Base-by-base conservation (phyloP, 1,284 basidiomycete genomes). In the Stereum hirsutum region DNA sequence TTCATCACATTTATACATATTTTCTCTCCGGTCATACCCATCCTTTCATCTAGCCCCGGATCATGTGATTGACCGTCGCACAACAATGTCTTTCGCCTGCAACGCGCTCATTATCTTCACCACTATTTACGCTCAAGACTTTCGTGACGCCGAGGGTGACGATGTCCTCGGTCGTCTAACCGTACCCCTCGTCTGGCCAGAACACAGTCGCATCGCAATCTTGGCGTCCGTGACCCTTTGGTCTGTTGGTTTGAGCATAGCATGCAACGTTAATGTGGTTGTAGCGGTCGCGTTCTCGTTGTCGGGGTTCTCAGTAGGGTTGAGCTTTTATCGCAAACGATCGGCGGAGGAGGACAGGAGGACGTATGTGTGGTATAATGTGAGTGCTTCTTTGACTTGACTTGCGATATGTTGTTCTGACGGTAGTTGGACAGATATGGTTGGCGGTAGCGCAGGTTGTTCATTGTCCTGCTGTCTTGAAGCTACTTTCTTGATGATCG, bases 61-160 rank as follows among this genome's bases (percentile, higher is more conserved):
- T 21, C 45, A 48, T 17, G 34, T 42, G 5, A 46, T 56, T 3
- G 46, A 54, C 37, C 20, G 42, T 2, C 50, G 43, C 14, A 47
- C 56, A 6, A 26, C 49, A 2, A 25, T 49, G n/a, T 45, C 61
- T 11, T 51, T 61, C 19, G 19, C 42, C 8, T 46, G 57, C 19
- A 59, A 54, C 42, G 46, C 53, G 0, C 41, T 48, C 5, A 52
- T 64, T 14, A 54, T 62, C 35, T 31, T 56, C 11, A 54, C 54
- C 2, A 58, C 57, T 2, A 57, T 54, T 12, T 53, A 58, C 39
- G 51, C 54, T 10, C 52, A 56, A 43, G 57, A 58, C 37, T 58
- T 58, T 44, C 49, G 51, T 23, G 57, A 58, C 27, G 47, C 50
- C 20, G 37, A 48, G 11, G 57, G 57, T 4, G 57, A 58, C 41